Evolutionary conservation across 2,329 filamentous ascomycete genomes (phyloP), one percentile per base, ranked within the genome.

Genomic region (Thelonectria rubi): DNA sequence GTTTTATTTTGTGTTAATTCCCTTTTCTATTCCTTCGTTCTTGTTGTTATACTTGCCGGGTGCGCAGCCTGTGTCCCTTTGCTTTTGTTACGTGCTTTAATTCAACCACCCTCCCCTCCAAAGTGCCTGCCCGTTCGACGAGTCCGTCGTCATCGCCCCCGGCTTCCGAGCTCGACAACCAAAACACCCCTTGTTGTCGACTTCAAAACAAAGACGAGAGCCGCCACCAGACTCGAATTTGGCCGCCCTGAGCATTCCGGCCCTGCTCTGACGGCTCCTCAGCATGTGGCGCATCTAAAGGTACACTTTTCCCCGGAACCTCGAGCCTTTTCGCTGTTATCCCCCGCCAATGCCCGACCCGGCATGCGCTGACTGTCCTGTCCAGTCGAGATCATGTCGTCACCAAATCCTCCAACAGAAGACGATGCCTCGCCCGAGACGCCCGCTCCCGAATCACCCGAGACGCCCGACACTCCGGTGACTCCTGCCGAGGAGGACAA

Each of bases 271-370:
- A 58, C 64, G 63, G 47, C 61, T 56, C 63, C 65, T 68, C 70
- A 72, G 70, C 69, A 72, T 72, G 70, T 69, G 69, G 68, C 62
- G 56, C 48, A 66, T 58, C 60, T 65, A 46, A 62, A 72, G 70
- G 70, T 72, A 72, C 72, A 71, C 47, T 39, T 39, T 42, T 42
- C 42, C 58, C 54, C 55, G 26, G 32, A 21, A 40, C 50, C 17
- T 24, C 5, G 9, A 24, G 9, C n/a, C 17, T 46, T 32, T 39
- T 18, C 17, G 21, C 46, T 20, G 39, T n/a, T 12, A 34, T 46
- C 45, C 57, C 52, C 48, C 61, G 45, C 52, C 52, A 46, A 34
- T 39, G 43, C 56, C 47, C 51, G 40, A 43, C 39, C 26, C 51
- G 58, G 47, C 51, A 57, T 55, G 61, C 53, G 55, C 67, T 72